A percentile compares a stretch with the other conserved stretches of the same genome.
Evolutionary conservation across 2,329 filamentous ascomycete species (phyloP).

Genomic region (Hypoxylon sp.): DNA sequence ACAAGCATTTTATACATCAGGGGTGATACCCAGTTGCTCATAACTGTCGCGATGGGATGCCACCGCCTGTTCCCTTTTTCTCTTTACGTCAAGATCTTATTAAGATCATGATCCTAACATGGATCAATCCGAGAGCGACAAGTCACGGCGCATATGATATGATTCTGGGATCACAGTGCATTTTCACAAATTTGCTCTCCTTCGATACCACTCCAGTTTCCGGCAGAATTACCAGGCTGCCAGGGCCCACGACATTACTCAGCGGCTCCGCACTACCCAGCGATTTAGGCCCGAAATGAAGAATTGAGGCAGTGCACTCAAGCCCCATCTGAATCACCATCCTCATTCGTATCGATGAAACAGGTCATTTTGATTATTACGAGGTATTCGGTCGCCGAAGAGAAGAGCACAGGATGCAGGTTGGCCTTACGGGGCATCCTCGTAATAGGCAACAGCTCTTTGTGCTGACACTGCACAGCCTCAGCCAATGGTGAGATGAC

Average conservation of each 20-base stretch:
- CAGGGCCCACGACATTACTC: too few relatives aligned
- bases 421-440: neutral
- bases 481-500: constrained; percentile 18
- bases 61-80: neutral
- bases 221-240: constrained; percentile 4
- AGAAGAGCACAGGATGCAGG: neutral
- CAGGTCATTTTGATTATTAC: constrained; percentile 20
- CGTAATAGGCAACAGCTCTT: constrained; percentile 15
- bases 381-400: neutral
- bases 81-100: neutral
- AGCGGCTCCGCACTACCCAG: neutral
- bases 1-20: constrained; percentile 9
- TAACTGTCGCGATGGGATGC: neutral
- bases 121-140: constrained; percentile 3
- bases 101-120: neutral
- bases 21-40: neutral
- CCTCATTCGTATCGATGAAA: constrained; percentile 33
- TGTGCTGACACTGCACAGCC: constrained; percentile 31
- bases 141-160: constrained; percentile 1
- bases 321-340: constrained; percentile 3
- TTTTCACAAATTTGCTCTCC: constrained; percentile 3
- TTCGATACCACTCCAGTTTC: constrained; percentile 15
- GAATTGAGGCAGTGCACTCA: constrained; percentile 29
- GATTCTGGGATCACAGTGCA: constrained; percentile 3
- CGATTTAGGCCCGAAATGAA: constrained; percentile 27